Percentiles rank a stretch among this genome's conserved stretches.
These are phyloP conservation scores for Berberis vulgaris DNA, from an alignment of 164 flowering plant genomes.

Conservation along the genomic window DNA sequence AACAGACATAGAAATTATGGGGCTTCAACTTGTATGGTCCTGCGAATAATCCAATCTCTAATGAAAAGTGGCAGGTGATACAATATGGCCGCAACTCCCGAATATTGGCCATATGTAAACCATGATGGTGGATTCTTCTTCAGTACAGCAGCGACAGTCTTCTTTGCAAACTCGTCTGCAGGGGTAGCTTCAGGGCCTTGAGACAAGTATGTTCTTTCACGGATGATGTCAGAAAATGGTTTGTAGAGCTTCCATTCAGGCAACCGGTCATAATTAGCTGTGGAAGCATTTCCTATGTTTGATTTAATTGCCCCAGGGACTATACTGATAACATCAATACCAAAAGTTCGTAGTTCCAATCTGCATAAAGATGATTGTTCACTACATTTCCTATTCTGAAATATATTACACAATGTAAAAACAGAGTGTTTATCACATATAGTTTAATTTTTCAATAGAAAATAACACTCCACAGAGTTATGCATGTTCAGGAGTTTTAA, in stretches of 20 bases:
- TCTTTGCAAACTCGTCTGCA: slow-evolving; percentile 72
- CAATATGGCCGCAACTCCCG: slow-evolving; percentile 39
- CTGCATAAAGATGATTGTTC: slow-evolving; percentile 25
- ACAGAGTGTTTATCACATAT: background rate
- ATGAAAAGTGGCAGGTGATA: slow-evolving; percentile 57
- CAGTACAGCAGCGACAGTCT: slow-evolving; percentile 50
- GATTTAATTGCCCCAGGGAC: slow-evolving; percentile 82
- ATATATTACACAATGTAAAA: background rate
- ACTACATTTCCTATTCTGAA: background rate
- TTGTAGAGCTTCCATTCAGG: slow-evolving; percentile 87
- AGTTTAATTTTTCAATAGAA: too few species aligned
- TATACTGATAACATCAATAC: slow-evolving; percentile 65
- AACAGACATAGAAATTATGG: too few species aligned
- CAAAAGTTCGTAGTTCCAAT: slow-evolving; percentile 63
- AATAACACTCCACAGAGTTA: too few species aligned
- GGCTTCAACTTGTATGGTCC: slow-evolving; percentile 31
- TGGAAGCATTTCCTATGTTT: slow-evolving; percentile 51
- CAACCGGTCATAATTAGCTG: slow-evolving; percentile 40
- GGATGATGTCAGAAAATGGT: slow-evolving; percentile 46
- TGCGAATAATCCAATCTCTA: slow-evolving; percentile 42
- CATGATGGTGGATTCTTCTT: slow-evolving; percentile 72
- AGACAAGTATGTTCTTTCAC: slow-evolving; percentile 46
- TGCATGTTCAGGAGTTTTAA: too few species aligned
- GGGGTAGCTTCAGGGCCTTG: slow-evolving; percentile 54
- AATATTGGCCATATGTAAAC: slow-evolving; percentile 59